Conservation (phyloP, 2,329 filamentous ascomycete genomes). For the Diaporthe eres region DNA sequence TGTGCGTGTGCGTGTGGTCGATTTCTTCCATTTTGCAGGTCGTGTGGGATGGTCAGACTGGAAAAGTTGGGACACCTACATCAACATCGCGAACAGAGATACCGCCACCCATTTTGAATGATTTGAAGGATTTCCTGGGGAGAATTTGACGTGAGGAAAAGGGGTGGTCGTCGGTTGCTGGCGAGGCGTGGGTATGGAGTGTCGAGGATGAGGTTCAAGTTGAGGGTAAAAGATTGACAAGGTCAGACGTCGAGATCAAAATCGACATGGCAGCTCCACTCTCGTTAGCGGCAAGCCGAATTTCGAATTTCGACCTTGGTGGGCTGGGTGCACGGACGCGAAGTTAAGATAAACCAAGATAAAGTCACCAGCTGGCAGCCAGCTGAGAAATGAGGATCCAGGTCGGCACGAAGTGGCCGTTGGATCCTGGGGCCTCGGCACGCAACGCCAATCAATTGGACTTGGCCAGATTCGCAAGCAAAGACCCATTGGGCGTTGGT, state of each 20-base stretch:
- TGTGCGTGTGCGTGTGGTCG: constrained; percentile 3
- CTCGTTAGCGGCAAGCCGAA: constrained; percentile 4
- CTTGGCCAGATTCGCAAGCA: constrained; percentile 7
- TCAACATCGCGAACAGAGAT: constrained; percentile 88
- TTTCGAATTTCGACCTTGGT: constrained; percentile 27
- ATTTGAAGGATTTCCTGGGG: constrained; percentile 49
- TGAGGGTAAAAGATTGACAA: constrained; percentile 1
- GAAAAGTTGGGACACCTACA: constrained; percentile 68
- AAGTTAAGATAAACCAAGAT: background rate
- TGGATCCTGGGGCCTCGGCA: background rate
- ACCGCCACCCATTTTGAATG: constrained; percentile 79
- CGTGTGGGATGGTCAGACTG: constrained; percentile 47
- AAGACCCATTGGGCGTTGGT: constrained; percentile 13
- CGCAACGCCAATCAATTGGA: constrained; percentile 16
- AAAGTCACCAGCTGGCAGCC: background rate
- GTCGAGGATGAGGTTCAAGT: constrained; percentile 37
- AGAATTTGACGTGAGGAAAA: constrained; percentile 31
- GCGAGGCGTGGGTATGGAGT: constrained; percentile 42
- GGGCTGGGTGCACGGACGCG: background rate
- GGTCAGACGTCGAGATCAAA: constrained; percentile 14
- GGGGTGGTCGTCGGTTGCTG: constrained; percentile 57
- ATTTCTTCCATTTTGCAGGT: constrained; percentile 32
- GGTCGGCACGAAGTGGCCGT: background rate
- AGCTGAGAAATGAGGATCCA: background rate
- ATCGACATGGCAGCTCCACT: constrained; percentile 12